A percentile compares a stretch with the other conserved stretches of the same genome.
Conservation (phyloP, 2,329 filamentous ascomycete genomes). For the Xylaria sp. region DNA sequence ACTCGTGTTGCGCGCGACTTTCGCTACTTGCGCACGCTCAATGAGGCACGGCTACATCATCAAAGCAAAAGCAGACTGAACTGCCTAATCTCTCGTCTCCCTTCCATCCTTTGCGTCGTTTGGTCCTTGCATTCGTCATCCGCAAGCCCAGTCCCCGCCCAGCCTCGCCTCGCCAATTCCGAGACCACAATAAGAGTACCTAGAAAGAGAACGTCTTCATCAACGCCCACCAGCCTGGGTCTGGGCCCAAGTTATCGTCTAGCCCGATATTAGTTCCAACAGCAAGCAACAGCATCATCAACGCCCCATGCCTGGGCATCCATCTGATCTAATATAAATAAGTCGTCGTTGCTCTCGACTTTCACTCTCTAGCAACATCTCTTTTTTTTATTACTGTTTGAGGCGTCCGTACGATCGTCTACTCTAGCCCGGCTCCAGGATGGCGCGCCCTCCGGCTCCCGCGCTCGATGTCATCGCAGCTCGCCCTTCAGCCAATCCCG, state of each 20-base stretch:
- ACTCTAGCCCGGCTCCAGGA: conserved; percentile 16
- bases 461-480: conserved; percentile 49
- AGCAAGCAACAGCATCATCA: neutral
- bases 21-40: neutral
- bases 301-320: conserved; percentile 14
- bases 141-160: conserved; percentile 1
- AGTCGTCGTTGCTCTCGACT: conserved; percentile 9
- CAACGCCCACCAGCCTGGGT: neutral
- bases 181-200: conserved; percentile 1
- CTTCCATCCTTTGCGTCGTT: neutral
- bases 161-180: conserved; percentile 22
- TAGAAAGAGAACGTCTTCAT: neutral
- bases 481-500: conserved; percentile 30
- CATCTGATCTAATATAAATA: conserved; percentile 22
- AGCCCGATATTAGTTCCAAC: conserved; percentile 1
- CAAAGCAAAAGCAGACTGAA: neutral
- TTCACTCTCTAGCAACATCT: neutral
- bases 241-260: neutral
- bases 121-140: neutral
- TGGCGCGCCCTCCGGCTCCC: conserved; percentile 45
- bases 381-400: neutral
- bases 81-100: neutral
- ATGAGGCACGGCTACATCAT: neutral
- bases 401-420: neutral
- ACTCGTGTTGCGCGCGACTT: conserved; percentile 4